Base-by-base conservation (phyloP, 192 early-diverging fungal genomes). In the Podila epicladia region DNA sequence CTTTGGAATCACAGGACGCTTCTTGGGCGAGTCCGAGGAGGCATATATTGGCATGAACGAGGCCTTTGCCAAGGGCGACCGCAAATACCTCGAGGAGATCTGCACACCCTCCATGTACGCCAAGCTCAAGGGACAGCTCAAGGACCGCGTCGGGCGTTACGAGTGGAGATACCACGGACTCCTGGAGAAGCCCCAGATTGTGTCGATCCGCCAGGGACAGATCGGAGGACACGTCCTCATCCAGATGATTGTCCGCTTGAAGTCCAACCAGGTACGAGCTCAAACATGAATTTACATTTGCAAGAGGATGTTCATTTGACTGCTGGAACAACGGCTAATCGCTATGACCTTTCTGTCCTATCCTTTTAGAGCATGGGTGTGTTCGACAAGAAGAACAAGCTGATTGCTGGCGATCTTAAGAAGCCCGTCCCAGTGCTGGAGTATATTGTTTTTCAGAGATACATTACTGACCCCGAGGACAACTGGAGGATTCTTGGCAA, bases 401-500 rank as follows among this genome's bases (percentile, higher is more conserved):
- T 83, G 59, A 73, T 85, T 51, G 79, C 71, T 24, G 87, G 89
- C 35, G 85, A 82, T 74, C 71, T 87, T 38, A 80, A 87, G 32
- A 91, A 87, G 71, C 70, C 88, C 6, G 82, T 85, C 41, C 85
- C 85, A 68, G 86, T 93, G n/a, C 64, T 83, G 3, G 91, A 93
- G 73, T 93, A 92, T 67, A 77, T 93, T 58, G 92, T 93, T 5
- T 90, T 92, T 75, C 92, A 93, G 72, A 77, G 91, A 35, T 73
- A 85, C 15, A 80, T 94, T 33, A 79, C 85, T 2, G 89, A 93
- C 50, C 80, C 83, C n/a, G 74, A 78, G 6, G 88, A 88, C 28
- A 86, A 85, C 48, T 94, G 92, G 92, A 72, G 61, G 53, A 88
- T 94, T 45, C 89, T 89, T 65, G 91, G 91, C 65, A 91, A 92